Evolutionary conservation across 2,329 filamentous ascomycete genomes (phyloP).

Genomic region (Pyrenophora tritici-repentis): DNA sequence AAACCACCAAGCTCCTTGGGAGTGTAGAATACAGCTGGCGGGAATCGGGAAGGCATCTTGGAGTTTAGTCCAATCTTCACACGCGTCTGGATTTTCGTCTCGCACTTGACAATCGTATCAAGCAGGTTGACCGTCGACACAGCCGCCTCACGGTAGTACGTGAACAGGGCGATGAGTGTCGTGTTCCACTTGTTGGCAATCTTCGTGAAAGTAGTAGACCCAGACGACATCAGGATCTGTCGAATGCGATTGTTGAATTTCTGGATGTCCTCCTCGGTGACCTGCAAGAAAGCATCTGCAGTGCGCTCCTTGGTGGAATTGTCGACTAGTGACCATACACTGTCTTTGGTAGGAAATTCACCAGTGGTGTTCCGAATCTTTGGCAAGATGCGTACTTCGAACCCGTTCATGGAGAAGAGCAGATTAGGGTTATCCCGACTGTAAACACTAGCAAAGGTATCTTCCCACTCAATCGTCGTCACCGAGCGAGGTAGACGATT

Average conservation of each 20-base stretch:
- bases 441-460: slow-evolving; percentile 97
- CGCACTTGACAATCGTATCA: slow-evolving; percentile 98
- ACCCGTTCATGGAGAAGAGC: slow-evolving; percentile 96
- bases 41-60: slow-evolving; percentile 99
- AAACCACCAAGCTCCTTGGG: slow-evolving; percentile 96
- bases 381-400: slow-evolving; percentile 93
- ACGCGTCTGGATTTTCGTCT: slow-evolving; percentile 98
- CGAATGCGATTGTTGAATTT: slow-evolving; percentile 99
- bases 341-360: slow-evolving; percentile 96
- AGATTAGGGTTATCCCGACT: slow-evolving; percentile 97
- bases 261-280: slow-evolving; percentile 95
- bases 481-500: slow-evolving; percentile 92
- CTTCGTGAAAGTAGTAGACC: slow-evolving; percentile 99
- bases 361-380: slow-evolving; percentile 95
- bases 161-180: slow-evolving; percentile 93
- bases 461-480: slow-evolving; percentile 98
- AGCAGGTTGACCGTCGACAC: slow-evolving; percentile 92
- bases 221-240: slow-evolving; percentile 98
- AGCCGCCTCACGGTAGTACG: slow-evolving; percentile 96
- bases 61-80: slow-evolving; percentile 99
- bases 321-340: slow-evolving; percentile 96
- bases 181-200: slow-evolving; percentile 99
- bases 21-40: slow-evolving; percentile 97
- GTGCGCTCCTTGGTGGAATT: slow-evolving; percentile 97
- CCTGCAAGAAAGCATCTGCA: slow-evolving; percentile 94